Evolutionary conservation across 2,329 filamentous ascomycete species (phyloP).

Genomic region (Periconia digitata): DNA sequence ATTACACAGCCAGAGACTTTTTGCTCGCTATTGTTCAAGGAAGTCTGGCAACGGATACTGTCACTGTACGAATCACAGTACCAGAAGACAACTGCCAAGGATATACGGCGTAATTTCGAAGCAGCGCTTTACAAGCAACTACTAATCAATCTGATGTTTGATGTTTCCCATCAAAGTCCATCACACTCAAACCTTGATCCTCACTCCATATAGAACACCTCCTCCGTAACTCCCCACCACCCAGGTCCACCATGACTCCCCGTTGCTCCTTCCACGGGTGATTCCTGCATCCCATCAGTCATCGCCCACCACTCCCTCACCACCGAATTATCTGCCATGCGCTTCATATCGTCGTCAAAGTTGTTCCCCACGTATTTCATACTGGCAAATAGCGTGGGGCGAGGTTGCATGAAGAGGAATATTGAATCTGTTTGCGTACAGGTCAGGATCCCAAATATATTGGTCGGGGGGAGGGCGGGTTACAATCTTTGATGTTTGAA

Average conservation of each 20-base stretch:
- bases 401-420: conserved; percentile 43
- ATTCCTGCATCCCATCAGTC: conserved; percentile 74
- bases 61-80: too few species aligned
- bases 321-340: conserved; percentile 71
- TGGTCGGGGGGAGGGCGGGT: conserved; percentile 42
- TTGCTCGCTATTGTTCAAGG: too few species aligned
- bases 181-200: neutral
- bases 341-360: conserved; percentile 73
- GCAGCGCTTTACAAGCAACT: too few species aligned
- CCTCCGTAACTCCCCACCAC: conserved; percentile 71
- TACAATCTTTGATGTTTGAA: conserved; percentile 71
- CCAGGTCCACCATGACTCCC: conserved; percentile 36
- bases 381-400: conserved; percentile 67
- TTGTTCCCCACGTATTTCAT: conserved; percentile 80
- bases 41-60: too few species aligned
- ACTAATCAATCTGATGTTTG: too few species aligned
- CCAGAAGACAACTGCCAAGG: too few species aligned
- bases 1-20: too few species aligned
- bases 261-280: conserved; percentile 54
- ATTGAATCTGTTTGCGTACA: neutral
- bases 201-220: conserved; percentile 63
- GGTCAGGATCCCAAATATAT: neutral
- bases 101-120: too few species aligned
- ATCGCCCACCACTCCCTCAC: conserved; percentile 80
- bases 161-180: too few species aligned